Percentiles rank a stretch among this genome's conserved stretches.
Evolutionary conservation across 805 yeast genomes (phyloP).

Genomic region (Candida tammaniensis): DNA sequence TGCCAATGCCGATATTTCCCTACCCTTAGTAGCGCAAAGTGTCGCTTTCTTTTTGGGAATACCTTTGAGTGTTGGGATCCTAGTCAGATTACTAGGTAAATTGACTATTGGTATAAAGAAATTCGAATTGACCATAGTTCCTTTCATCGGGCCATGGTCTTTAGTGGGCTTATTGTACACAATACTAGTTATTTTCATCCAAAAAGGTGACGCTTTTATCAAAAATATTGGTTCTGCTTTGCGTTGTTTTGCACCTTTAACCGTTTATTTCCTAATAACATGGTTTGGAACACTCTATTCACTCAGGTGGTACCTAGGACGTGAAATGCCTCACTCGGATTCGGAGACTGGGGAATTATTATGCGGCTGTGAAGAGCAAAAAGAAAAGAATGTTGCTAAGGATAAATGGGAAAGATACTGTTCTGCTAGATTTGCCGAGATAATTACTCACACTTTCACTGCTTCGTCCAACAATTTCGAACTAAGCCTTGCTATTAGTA

Average conservation of each 20-base stretch:
- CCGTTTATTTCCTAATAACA: slow-evolving; percentile 44
- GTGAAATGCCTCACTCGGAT: slow-evolving; percentile 1
- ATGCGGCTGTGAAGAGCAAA: slow-evolving; percentile 41
- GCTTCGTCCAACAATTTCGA: slow-evolving; percentile 61
- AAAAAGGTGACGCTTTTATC: slow-evolving; percentile 47
- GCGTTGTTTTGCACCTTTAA: slow-evolving; percentile 49
- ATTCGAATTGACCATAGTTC: slow-evolving; percentile 35
- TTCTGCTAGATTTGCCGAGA: slow-evolving; percentile 38
- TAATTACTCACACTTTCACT: slow-evolving; percentile 52
- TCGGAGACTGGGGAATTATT: slow-evolving; percentile 9
- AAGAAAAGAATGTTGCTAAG: neutral
- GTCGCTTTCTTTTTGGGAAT: slow-evolving; percentile 55
- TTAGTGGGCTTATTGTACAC: slow-evolving; percentile 52
- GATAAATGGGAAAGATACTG: slow-evolving; percentile 26
- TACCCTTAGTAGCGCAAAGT: slow-evolving; percentile 43
- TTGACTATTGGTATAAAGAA: slow-evolving; percentile 24
- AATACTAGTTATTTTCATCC: slow-evolving; percentile 49
- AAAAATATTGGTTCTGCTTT: slow-evolving; percentile 48
- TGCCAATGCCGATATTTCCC: slow-evolving; percentile 20
- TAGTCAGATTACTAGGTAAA: slow-evolving; percentile 33
- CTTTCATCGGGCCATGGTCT: slow-evolving; percentile 47
- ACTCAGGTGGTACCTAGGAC: slow-evolving; percentile 19
- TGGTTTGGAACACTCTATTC: slow-evolving; percentile 45
- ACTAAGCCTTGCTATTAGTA: slow-evolving; percentile 52
- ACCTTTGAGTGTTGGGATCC: slow-evolving; percentile 46